phyloP scores from a whole-genome alignment of 805 yeast genomes.

The Candida koratica region DNA sequence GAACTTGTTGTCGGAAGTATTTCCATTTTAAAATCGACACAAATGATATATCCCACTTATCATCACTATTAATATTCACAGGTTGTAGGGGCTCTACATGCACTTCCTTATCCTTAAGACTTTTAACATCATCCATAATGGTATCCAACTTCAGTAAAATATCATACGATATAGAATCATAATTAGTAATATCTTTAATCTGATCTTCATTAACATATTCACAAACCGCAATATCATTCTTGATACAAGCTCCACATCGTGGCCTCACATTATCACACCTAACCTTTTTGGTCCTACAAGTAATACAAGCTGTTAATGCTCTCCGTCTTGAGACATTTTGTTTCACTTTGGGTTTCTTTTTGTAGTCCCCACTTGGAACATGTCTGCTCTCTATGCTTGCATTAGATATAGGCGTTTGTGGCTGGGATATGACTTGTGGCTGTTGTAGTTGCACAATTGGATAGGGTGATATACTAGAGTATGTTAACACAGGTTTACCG shows the following conservation, averaged over 20 bases:
- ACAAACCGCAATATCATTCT: constrained; percentile 24
- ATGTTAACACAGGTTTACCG: too few species aligned
- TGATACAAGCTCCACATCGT: constrained; percentile 31
- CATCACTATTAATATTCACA: background rate
- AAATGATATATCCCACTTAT: constrained; percentile 34
- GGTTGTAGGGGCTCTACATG: constrained; percentile 3
- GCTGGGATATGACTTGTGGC: too few species aligned
- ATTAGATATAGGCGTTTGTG: constrained; percentile 1
- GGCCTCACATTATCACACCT: constrained; percentile 37
- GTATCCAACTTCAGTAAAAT: constrained; percentile 28
- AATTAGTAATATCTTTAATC: constrained; percentile 19
- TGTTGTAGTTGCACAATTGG: constrained; percentile 2
- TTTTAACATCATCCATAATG: constrained; percentile 24
- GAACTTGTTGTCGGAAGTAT: constrained; percentile 17
- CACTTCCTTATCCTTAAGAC: constrained; percentile 16
- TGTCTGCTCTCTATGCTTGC: constrained; percentile 1
- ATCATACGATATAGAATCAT: constrained; percentile 24
- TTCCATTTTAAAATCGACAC: constrained; percentile 29
- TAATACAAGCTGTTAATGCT: constrained; percentile 38
- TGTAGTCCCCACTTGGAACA: background rate
- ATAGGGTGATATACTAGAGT: too few species aligned
- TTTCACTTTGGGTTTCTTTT: constrained; percentile 2
- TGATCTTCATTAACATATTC: constrained; percentile 28
- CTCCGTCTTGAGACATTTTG: constrained; percentile 21
- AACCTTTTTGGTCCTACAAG: constrained; percentile 33